Base-by-base conservation (phyloP, 1,284 basidiomycete species). In the Amylostereum areolatum region DNA sequence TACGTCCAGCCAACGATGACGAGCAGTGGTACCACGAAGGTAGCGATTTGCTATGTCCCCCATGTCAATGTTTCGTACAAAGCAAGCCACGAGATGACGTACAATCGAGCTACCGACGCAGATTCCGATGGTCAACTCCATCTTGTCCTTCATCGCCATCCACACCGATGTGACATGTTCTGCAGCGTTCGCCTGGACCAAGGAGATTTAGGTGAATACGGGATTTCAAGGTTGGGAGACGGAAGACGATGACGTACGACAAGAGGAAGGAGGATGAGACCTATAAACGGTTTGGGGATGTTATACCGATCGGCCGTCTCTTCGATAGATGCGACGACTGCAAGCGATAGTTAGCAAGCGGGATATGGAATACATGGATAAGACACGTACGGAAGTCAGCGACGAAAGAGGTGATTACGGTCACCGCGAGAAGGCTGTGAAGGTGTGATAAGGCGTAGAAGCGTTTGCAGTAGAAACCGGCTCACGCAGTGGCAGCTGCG, bases 51-150 rank as follows among this genome's bases (percentile, higher is more conserved):
- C 85, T 89, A 55, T 44, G 4, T 28, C 45, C 12, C 35, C 3
- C 32, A 48, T 42, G 27, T 18, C 47, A 29, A 42, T 25, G 12
- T 18, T 4, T 35, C 2, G 24, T 33, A 44, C n/a, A 3, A 30
- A 11, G 18, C 40, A 48, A 27, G 11, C 37, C 24, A 28, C 47
- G 45, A 45, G 25, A 43, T 39, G 28, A 73, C 83, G 56, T 56
- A 89, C 87, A 55, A 97, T 96, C 4, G 87, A 90, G 54, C 85
- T 89, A 10, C 94, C 94, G 48, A 97, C 87, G 50, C 89, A 90
- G 52, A 97, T 91, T 3, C 85, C 85, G 54, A 97, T 90, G 0
- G 89, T 86, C 32, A 92, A 71, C 62, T 92, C 89, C 83, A 92
- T 92, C 62, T 89, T 87, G 55, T 80, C 75, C 67, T 92, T 92